Evolutionary conservation across 306 rosid genomes (phyloP).

Genomic region (Lathyrus tuberosus): DNA sequence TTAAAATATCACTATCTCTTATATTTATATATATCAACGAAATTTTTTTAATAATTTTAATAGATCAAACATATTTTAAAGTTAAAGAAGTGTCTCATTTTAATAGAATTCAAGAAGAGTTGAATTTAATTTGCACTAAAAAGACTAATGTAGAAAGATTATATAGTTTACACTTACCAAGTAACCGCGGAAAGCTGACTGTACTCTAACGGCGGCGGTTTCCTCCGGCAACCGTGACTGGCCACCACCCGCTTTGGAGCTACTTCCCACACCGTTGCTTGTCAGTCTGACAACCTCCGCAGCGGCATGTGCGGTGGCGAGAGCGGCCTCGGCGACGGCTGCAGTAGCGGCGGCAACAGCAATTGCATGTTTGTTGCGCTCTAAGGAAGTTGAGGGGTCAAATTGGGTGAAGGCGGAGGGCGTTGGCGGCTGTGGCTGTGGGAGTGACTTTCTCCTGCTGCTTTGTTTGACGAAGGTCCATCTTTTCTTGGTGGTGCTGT

Average conservation of each 20-base stretch:
- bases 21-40: too few relatives aligned
- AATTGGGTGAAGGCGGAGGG: background rate
- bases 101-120: too few relatives aligned
- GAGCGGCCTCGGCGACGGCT: conserved; percentile 90
- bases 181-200: conserved; percentile 84
- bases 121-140: too few relatives aligned
- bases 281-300: conserved; percentile 94
- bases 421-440: conserved; percentile 14
- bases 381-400: conserved; percentile 39
- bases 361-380: conserved; percentile 83
- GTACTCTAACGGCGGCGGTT: conserved; percentile 64
- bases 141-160: background rate
- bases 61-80: too few relatives aligned
- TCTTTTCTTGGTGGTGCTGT: conserved; percentile 45
- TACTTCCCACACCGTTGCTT: conserved; percentile 7
- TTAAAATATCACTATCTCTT: too few relatives aligned
- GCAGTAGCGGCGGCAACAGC: conserved; percentile 97
- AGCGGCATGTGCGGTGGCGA: conserved; percentile 92
- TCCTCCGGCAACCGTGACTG: conserved; percentile 46
- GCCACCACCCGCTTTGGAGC: conserved; percentile 2
- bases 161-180: conserved; percentile 54
- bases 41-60: too few relatives aligned
- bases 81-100: too few relatives aligned
- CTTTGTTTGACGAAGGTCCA: conserved; percentile 49
- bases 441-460: conserved; percentile 31